A percentile compares a stretch with the other conserved stretches of the same genome.
Evolutionary conservation across 768 basidiomycete species (phyloP).

Genomic region (Lactarius deliciosus): DNA sequence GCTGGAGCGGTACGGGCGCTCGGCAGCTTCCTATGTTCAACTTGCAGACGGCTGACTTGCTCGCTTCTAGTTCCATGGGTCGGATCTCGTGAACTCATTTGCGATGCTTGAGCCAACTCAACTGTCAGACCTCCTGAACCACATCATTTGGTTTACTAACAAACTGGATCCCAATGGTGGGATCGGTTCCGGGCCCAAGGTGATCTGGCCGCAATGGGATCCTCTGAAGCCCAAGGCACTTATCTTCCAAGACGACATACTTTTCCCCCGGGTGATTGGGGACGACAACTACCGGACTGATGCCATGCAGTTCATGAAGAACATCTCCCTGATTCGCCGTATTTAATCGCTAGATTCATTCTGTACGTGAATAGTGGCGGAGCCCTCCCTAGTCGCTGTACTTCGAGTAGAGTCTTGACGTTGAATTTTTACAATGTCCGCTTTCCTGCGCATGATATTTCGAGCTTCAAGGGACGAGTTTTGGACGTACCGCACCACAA

Average conservation of each 20-base stretch:
- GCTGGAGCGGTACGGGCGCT: constrained; percentile 21
- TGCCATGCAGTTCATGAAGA: constrained; percentile 15
- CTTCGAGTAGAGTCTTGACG: not conserved
- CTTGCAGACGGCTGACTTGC: constrained; percentile 5
- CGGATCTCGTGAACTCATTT: constrained; percentile 23
- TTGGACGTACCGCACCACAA: too few relatives aligned
- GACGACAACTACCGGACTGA: constrained; percentile 24
- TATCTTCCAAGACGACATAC: constrained; percentile 10
- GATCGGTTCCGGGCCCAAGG: not conserved
- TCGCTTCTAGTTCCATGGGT: constrained; percentile 1
- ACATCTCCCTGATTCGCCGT: constrained; percentile 23
- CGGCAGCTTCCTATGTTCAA: too few relatives aligned
- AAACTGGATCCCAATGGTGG: constrained; percentile 25
- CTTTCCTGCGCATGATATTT: not conserved
- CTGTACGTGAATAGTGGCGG: not conserved
- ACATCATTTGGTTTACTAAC: constrained; percentile 25
- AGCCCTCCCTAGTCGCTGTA: not conserved
- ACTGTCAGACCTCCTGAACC: constrained; percentile 16
- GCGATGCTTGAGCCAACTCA: not conserved
- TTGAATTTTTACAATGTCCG: not conserved
- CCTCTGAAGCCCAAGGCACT: constrained; percentile 15
- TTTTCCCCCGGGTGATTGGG: constrained; percentile 12
- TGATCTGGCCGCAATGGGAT: constrained; percentile 25
- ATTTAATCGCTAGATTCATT: not conserved
- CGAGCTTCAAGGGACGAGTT: too few relatives aligned